Evolutionary conservation across 495 filamentous ascomycete species (phyloP).

Genomic region (Pyronema omphalodes): DNA sequence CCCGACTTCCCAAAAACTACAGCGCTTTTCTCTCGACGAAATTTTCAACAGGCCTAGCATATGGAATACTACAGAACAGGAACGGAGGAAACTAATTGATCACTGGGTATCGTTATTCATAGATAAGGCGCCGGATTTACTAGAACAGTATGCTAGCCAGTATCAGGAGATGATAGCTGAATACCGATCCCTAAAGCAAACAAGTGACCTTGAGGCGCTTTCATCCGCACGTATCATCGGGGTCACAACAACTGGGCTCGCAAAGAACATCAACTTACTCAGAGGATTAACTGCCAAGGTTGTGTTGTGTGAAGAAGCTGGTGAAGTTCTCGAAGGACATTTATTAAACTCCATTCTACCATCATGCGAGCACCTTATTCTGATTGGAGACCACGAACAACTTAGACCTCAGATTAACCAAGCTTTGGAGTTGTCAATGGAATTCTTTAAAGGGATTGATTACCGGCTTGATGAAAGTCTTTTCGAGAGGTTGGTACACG

Average conservation of each 20-base stretch:
- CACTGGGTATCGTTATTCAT: not conserved
- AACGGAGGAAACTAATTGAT: not conserved
- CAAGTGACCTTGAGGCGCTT: too few relatives aligned
- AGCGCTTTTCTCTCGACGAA: not conserved
- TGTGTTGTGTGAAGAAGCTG: conserved; percentile 59
- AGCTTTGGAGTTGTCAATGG: conserved; percentile 42
- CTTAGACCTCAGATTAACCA: conserved; percentile 45
- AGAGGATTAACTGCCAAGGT: conserved; percentile 45
- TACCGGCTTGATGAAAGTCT: conserved; percentile 47
- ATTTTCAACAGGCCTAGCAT: not conserved
- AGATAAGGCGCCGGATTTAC: too few relatives aligned
- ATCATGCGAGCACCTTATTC: conserved; percentile 49
- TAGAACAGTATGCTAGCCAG: too few relatives aligned
- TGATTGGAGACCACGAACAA: conserved; percentile 63
- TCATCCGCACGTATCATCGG: conserved; percentile 43
- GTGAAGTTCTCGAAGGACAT: conserved; percentile 56
- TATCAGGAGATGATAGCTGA: too few relatives aligned
- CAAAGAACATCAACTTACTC: conserved; percentile 44
- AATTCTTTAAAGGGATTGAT: conserved; percentile 33
- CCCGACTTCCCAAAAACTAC: not conserved
- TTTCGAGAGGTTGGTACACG: conserved; percentile 47
- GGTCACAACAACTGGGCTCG: conserved; percentile 56
- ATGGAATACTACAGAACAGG: not conserved
- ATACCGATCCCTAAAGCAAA: too few relatives aligned
- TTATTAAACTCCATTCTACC: conserved; percentile 49